Evolutionary conservation across 768 basidiomycete species (phyloP), one percentile per base, ranked within the genome.

Genomic region (Floccularia luteovirens): DNA sequence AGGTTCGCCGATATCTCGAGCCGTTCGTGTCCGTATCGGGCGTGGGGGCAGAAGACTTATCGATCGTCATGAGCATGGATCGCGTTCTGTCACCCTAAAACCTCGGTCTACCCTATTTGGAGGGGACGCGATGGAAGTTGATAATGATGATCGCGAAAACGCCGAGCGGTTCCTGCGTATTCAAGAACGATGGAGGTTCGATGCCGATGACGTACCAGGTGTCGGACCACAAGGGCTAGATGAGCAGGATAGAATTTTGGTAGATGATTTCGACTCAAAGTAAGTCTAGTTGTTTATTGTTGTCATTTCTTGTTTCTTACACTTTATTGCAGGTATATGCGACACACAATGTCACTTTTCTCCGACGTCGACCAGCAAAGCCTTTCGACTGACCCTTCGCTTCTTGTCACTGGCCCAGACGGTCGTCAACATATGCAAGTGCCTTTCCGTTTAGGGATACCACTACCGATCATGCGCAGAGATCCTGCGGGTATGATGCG

Each of bases 41-140:
- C 86, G 94, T 40, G 88, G 86, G 24, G 93, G 93, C 3, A 75
- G 88, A 21, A 55, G 81, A 11, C 65, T 79, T 46, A 49, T 94
- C 13, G 91, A 96, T 61, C 75, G 94, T 36, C 75, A 82, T 11
- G 58, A 64, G 42, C 48, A 60, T 31, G 39, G 32, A 12, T 47
- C 53, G 53, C 46, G 57, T 55, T 38, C 49, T 12, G 46, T 56
- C 22, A 28, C 46, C 17, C 27, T 43, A 28, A 36, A 39, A 19
- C 51, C 46, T 1, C 61, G 58, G 1, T 59, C 60, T 1, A 48
- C 59, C 5, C 41, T 65, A 8, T 57, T 62, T 36, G 49, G 48
- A 11, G 36, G 47, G 33, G 27, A 49, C 39, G 47, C 46, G n/a
- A 63, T 67, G 59, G 57, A 55, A 14, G 50, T 59, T 20, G 56